Evolutionary conservation across 495 filamentous ascomycete genomes (phyloP).

Genomic region (Entonaema liquescens): DNA sequence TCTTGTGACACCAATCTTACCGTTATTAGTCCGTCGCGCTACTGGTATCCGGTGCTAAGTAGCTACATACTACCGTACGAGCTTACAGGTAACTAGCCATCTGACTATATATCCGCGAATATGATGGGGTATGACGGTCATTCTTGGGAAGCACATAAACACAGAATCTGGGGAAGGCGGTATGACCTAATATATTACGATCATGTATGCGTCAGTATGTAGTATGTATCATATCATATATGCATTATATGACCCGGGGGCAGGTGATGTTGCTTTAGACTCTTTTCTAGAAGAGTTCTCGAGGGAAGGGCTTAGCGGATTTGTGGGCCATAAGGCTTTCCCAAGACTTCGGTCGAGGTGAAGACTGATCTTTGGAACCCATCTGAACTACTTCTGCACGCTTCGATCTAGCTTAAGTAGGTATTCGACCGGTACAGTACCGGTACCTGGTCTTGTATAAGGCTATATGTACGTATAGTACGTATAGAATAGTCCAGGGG

Average conservation of each 20-base stretch:
- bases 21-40: not conserved
- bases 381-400: not conserved
- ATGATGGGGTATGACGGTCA: not conserved
- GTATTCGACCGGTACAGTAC: not conserved
- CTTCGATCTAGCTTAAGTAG: not conserved
- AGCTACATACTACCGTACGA: not conserved
- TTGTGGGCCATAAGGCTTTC: slow-evolving; percentile 18
- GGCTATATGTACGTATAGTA: no score
- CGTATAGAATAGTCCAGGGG: not conserved
- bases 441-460: not conserved
- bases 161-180: not conserved
- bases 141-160: not conserved
- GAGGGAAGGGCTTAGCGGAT: not conserved
- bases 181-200: not conserved
- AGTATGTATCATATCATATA: not conserved
- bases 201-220: not conserved
- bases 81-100: not conserved
- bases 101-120: not conserved
- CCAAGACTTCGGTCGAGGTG: not conserved
- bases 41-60: not conserved
- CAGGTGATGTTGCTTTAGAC: slow-evolving; percentile 25
- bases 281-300: slow-evolving; percentile 18
- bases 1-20: slow-evolving; percentile 24
- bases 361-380: not conserved
- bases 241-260: not conserved